Evolutionary conservation across 495 filamentous ascomycete species (phyloP), one percentile per base, ranked within the genome.

Genomic region (Podospora anserina): DNA sequence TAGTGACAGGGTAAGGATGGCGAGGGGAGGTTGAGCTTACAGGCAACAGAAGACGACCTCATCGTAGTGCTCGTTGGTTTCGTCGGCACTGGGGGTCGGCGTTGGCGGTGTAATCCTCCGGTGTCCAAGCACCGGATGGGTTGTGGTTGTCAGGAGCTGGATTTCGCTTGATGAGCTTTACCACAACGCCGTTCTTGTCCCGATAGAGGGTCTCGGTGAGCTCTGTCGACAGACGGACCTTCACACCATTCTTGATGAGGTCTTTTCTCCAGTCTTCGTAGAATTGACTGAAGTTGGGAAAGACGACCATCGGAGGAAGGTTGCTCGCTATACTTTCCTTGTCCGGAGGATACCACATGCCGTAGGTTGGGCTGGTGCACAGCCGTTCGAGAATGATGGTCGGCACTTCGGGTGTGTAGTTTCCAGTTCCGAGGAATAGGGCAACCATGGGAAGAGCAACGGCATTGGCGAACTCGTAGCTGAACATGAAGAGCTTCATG

Each of bases 241-340:
- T 78, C 11, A 94, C 90, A 3, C 89, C 90, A 68, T 85, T 88
- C 0, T 78, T 76, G 15, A 82, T 69, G 3, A 96, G 77, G 67
- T 90, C 87, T 28, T 81, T 78, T 20, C 78, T 78, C 91, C 90
- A 96, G 63, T 87, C 85, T 18, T 80, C 78, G 70, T 94, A 94
- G 75, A 94, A 93, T 5, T 83, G 75, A 30, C 86, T 83, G 27
- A 94, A 82, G 56, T 92, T 91, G 0, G 90, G 91, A 71, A 94
- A 96, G 0, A 90, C 91, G 30, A 90, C 88, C 92, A 96, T 94
- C 0, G 82, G 83, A n/a, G 92, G 91, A 20, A 88, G 77, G 66
- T 93, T 94, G 2, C 85, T 87, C 1, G 91, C 80, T 6, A 90
- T 76, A 7, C 87, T 89, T 34, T 73, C 57, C 53, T 69, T 64